Base-by-base conservation (phyloP, 495 filamentous ascomycete genomes). In the Evansstolkia leycettana region DNA sequence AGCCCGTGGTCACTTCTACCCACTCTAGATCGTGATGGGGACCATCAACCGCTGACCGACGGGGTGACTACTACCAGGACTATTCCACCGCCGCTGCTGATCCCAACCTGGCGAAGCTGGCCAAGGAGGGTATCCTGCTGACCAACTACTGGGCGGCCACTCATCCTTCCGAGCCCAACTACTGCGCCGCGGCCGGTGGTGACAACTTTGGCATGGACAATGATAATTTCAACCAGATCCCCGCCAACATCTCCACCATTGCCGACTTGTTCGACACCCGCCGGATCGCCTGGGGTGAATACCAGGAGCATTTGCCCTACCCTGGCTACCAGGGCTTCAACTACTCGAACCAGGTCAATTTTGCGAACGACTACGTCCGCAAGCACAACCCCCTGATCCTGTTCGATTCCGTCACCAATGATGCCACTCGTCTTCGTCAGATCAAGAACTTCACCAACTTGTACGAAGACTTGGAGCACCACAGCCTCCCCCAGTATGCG, bases 101-200 rank as follows among this genome's bases (percentile, higher is more conserved):
- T 42, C 43, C 65, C 19, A 65, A 70, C 44, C 65, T 78, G 29
- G 46, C 54, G 17, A 76, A 55, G 53, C 51, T 84, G 13, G 73
- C 76, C 24, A 60, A 51, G 28, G 63, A 73, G 46, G 79, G 79
- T 34, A 72, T 84, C 28, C 52, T 62, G 11, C 62, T 84, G 34
- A 70, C 63, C 40, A 80, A 82, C 58, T 78, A 67, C 63, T 75
- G 63, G 36, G 72, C 64, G 14, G 41, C 75, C 23, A 77, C 76
- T 7, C 78, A 82, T 42, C 78, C 78, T 7, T 81, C 76, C 0
- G 64, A 82, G 58, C 76, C 77, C 17, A 86, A 86, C 61, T 84
- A 84, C 55, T 61, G 70, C 31, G 71, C 76, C 10, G 52, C 67
- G 8, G 72, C 73, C 8, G 67, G 64, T 32, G 80, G 78, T 27